A percentile compares a stretch with the other conserved stretches of the same genome.
Evolutionary conservation across 2,329 filamentous ascomycete species (phyloP).

Genomic region (Colletotrichum sp.): DNA sequence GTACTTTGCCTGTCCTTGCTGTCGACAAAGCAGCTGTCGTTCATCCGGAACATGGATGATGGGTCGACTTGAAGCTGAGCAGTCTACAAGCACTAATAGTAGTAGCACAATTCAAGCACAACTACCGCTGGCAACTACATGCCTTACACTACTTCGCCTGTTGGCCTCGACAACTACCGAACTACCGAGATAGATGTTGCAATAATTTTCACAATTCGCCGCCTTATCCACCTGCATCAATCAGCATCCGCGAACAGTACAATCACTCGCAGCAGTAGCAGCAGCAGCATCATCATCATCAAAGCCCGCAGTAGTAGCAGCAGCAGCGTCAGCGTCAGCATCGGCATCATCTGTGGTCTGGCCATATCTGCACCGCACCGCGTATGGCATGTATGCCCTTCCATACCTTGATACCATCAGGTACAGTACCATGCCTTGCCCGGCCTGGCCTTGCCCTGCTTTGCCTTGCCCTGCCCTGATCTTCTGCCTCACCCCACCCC

Average conservation of each 20-base stretch:
- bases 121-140: neutral
- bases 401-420: neutral
- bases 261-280: neutral
- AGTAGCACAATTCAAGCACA: neutral
- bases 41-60: neutral
- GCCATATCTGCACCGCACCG: neutral
- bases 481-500: neutral
- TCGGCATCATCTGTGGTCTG: neutral
- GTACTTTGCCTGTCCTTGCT: neutral
- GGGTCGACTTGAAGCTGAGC: neutral
- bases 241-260: neutral
- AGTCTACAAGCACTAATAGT: neutral
- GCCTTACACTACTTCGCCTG: neutral
- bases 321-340: neutral
- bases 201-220: neutral
- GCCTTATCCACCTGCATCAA: neutral
- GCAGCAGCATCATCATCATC: neutral
- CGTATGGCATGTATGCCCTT: neutral
- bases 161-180: neutral
- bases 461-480: conserved; percentile 11
- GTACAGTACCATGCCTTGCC: neutral
- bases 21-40: neutral
- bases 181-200: neutral
- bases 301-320: neutral
- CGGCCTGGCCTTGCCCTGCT: neutral